phyloP scores from a whole-genome alignment of 1,284 basidiomycete genomes.

The Moesziomyces parantarcticus region DNA sequence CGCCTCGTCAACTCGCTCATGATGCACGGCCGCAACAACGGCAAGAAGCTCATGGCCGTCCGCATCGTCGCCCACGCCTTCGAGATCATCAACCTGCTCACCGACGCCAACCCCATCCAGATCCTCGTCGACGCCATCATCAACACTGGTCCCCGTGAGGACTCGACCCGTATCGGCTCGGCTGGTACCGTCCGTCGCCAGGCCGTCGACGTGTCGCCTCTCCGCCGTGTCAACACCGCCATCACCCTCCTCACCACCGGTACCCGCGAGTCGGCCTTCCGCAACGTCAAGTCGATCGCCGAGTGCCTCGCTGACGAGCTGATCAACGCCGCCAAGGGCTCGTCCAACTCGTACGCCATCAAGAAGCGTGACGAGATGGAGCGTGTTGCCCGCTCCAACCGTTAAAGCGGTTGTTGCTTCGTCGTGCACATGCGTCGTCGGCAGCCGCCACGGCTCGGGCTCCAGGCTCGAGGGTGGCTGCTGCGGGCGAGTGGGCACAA shows the following conservation, averaged over 20 bases:
- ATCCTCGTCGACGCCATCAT: slow-evolving; percentile 97
- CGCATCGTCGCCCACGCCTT: slow-evolving; percentile 99
- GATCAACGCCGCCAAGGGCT: slow-evolving; percentile 99
- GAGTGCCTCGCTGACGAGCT: slow-evolving; percentile 99
- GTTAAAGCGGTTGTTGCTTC: slow-evolving; percentile 73
- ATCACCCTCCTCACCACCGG: slow-evolving; percentile 94
- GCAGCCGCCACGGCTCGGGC: not conserved
- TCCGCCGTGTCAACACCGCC: slow-evolving; percentile 98
- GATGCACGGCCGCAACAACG: slow-evolving; percentile 99
- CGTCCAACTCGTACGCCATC: slow-evolving; percentile 99
- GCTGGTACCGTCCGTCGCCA: slow-evolving; percentile 99
- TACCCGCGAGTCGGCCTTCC: slow-evolving; percentile 99
- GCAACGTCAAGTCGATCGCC: slow-evolving; percentile 95
- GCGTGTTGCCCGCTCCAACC: slow-evolving; percentile 99
- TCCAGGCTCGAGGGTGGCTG: not conserved
- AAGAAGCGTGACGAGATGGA: slow-evolving; percentile 93
- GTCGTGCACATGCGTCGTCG: slow-evolving; percentile 2
- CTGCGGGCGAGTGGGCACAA: slow-evolving; percentile 18
- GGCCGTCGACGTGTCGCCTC: slow-evolving; percentile 98
- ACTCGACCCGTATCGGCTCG: slow-evolving; percentile 99
- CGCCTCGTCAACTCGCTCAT: slow-evolving; percentile 93
- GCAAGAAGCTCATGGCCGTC: slow-evolving; percentile 99
- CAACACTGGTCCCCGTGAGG: slow-evolving; percentile 99
- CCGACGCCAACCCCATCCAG: slow-evolving; percentile 99
- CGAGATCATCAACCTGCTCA: slow-evolving; percentile 99